phyloP scores from a whole-genome alignment of 2,329 filamentous ascomycete genomes.

The Sporothrix globosa region DNA sequence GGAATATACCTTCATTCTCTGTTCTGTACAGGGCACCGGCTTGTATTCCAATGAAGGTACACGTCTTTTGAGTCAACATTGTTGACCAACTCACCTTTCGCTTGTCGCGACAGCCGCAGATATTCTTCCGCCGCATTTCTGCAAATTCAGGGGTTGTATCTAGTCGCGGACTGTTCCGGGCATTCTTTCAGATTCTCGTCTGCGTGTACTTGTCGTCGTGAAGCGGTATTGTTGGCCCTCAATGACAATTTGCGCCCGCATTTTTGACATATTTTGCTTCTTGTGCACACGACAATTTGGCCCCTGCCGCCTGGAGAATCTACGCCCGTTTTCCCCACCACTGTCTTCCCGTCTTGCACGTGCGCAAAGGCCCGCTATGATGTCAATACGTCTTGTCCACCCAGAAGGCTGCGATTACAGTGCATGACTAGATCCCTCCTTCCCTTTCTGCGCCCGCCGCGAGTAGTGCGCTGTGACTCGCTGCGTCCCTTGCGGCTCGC shows the following conservation, averaged over 20 bases:
- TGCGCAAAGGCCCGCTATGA: slow-evolving; percentile 30
- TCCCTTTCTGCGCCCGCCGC: background rate
- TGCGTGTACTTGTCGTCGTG: background rate
- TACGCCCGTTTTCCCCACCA: slow-evolving; percentile 2
- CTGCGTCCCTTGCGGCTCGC: slow-evolving; percentile 13
- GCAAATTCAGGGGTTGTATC: background rate
- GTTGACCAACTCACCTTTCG: slow-evolving; percentile 3
- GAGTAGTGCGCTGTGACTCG: slow-evolving; percentile 27
- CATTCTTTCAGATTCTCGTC: background rate
- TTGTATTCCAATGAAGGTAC: background rate
- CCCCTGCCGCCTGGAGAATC: background rate
- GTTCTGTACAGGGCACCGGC: background rate
- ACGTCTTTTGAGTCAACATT: background rate
- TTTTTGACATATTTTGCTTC: too few relatives aligned
- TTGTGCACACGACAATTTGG: background rate
- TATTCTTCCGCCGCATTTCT: background rate
- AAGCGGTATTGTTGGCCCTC: background rate
- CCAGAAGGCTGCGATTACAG: slow-evolving; percentile 32
- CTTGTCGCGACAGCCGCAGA: background rate
- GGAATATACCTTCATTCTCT: background rate
- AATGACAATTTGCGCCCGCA: background rate
- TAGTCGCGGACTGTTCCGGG: background rate
- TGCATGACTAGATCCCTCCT: slow-evolving; percentile 7
- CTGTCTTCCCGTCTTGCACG: slow-evolving; percentile 17
- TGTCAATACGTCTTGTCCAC: slow-evolving; percentile 28